Evolutionary conservation across 2,329 filamentous ascomycete genomes (phyloP).

Genomic region (Chaetomium globosum): DNA sequence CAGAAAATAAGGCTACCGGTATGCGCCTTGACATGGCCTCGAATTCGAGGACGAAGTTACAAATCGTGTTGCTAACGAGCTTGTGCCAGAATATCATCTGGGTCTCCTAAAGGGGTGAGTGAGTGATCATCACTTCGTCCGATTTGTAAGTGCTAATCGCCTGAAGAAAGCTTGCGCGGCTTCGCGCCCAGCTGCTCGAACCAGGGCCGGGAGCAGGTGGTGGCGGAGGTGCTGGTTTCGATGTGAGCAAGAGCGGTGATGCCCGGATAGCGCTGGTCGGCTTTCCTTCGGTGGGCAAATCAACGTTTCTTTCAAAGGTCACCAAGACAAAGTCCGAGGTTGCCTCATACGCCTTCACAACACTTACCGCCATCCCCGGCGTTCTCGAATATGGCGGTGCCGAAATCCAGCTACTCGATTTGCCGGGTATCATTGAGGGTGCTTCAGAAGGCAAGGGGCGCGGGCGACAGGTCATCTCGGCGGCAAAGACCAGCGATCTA

Average conservation of each 20-base stretch:
- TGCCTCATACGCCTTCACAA: constrained; percentile 96
- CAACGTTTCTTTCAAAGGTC: constrained; percentile 97
- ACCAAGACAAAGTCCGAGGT: constrained; percentile 97
- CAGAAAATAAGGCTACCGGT: constrained; percentile 99
- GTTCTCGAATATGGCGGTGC: constrained; percentile 97
- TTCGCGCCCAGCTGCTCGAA: constrained; percentile 91
- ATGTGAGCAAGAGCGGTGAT: constrained; percentile 94
- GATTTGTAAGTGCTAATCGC: constrained; percentile 12
- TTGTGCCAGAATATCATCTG: constrained; percentile 83
- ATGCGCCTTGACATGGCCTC: constrained; percentile 44
- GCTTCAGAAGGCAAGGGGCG: constrained; percentile 93
- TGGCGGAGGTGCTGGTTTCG: constrained; percentile 81
- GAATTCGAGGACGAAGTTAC: neutral
- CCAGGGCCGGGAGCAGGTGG: constrained; percentile 77
- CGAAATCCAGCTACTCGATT: constrained; percentile 95
- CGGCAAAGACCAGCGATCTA: constrained; percentile 96
- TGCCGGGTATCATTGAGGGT: constrained; percentile 97
- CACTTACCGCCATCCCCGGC: constrained; percentile 92
- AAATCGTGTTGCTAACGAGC: constrained; percentile 16
- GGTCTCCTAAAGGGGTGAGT: constrained; percentile 92
- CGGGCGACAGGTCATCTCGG: constrained; percentile 94
- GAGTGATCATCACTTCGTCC: constrained; percentile 11
- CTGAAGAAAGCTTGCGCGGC: constrained; percentile 85
- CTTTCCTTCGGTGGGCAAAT: constrained; percentile 99
- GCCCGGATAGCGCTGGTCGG: constrained; percentile 95